Evolutionary conservation across 176 grass and related monocot species (phyloP).

Genomic region (Avena insularis): DNA sequence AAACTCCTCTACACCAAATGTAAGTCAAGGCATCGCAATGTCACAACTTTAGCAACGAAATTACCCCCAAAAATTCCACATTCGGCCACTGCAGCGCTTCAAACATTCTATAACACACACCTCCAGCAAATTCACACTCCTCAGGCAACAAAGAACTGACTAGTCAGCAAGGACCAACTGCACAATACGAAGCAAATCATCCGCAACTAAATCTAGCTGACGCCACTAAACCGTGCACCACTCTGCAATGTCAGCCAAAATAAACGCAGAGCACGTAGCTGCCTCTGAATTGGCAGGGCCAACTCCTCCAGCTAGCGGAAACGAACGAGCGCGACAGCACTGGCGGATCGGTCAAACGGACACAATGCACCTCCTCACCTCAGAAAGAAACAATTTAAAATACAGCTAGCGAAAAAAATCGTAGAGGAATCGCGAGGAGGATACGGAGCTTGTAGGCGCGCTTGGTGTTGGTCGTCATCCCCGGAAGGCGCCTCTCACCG

Average conservation of each 20-base stretch:
- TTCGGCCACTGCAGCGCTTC: background rate
- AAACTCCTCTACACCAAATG: constrained; percentile 85
- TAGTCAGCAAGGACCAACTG: background rate
- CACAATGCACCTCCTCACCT: constrained; percentile 19
- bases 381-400: background rate
- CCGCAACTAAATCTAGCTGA: background rate
- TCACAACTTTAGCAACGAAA: constrained; percentile 1
- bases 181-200: background rate
- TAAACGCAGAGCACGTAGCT: background rate
- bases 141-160: background rate
- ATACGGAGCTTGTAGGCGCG: constrained; percentile 99
- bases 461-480: constrained; percentile 95
- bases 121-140: background rate
- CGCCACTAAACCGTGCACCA: background rate
- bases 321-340: background rate
- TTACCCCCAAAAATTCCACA: background rate
- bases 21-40: constrained; percentile 71
- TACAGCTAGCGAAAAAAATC: background rate
- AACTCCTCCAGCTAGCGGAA: background rate
- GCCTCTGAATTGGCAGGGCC: background rate
- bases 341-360: constrained; percentile 10
- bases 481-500: constrained; percentile 31
- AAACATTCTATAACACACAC: background rate
- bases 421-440: constrained; percentile 47
- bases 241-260: background rate